Percentiles rank a stretch among this genome's conserved stretches.
These are phyloP conservation scores for Chalciporus pseudorubinellus DNA, from an alignment of 768 basidiomycete genomes.

Conservation along the genomic window DNA sequence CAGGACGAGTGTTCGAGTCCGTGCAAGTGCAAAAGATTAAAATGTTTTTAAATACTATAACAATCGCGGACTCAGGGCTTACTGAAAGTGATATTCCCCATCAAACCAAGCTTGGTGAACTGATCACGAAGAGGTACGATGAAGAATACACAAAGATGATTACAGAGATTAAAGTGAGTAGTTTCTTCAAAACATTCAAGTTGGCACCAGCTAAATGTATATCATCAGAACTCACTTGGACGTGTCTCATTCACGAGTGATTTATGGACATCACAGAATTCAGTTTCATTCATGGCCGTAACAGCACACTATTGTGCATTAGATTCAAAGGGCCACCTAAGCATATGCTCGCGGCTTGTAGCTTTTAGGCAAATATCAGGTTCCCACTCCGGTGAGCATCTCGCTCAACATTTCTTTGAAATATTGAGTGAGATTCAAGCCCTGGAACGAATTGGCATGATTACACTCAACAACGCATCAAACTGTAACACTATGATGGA, in stretches of 20 bases:
- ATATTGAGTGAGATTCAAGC: not conserved
- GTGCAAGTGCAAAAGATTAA: too few relatives aligned
- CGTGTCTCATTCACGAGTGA: not conserved
- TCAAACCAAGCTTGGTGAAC: slow-evolving; percentile 17
- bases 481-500: not conserved
- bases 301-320: not conserved
- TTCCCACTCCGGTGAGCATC: slow-evolving; percentile 9
- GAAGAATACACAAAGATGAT: too few relatives aligned
- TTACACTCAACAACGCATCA: not conserved
- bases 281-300: not conserved
- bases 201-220: too few relatives aligned
- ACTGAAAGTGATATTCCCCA: slow-evolving; percentile 26
- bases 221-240: not conserved
- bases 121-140: slow-evolving; percentile 10
- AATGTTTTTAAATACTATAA: too few relatives aligned
- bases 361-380: slow-evolving; percentile 16
- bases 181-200: too few relatives aligned
- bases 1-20: too few relatives aligned
- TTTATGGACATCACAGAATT: not conserved
- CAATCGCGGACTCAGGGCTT: too few relatives aligned
- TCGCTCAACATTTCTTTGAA: slow-evolving; percentile 1
- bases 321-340: not conserved
- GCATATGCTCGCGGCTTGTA: slow-evolving; percentile 7
- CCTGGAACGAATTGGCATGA: not conserved
- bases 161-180: too few relatives aligned